Conservation (phyloP, 192 early-diverging fungal genomes). For the Backusella tarrabulga region DNA sequence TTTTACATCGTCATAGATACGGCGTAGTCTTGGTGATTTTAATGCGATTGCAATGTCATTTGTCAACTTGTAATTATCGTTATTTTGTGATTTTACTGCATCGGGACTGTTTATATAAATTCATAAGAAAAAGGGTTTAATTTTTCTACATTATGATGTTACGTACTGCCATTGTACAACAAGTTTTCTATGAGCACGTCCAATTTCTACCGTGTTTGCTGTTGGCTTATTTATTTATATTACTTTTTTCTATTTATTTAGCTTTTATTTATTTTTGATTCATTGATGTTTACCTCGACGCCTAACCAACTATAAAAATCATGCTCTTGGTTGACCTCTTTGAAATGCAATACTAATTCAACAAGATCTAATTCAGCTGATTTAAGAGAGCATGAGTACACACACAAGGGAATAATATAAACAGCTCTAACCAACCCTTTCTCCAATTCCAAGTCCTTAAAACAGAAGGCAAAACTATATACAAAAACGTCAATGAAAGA, state of each 20-base stretch:
- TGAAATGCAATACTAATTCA: not conserved
- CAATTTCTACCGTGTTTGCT: not conserved
- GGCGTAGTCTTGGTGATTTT: not conserved
- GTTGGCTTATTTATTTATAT: not conserved
- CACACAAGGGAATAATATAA: not conserved
- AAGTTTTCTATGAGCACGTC: constrained; percentile 8
- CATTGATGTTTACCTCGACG: not conserved
- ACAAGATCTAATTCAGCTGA: not conserved
- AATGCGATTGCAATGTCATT: not conserved
- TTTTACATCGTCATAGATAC: not conserved
- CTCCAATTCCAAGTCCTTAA: constrained; percentile 12
- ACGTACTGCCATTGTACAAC: constrained; percentile 10
- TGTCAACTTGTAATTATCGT: not conserved
- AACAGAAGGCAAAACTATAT: not conserved
- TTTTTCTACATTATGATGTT: not conserved
- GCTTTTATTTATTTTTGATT: not conserved
- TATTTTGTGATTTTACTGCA: not conserved
- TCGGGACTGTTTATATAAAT: constrained; percentile 1
- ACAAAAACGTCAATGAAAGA: not conserved
- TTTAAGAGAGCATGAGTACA: not conserved
- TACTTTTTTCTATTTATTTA: constrained; percentile 1
- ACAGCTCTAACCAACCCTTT: not conserved
- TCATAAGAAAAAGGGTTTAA: not conserved
- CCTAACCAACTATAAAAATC: constrained; percentile 14
- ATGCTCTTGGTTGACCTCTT: not conserved